A percentile compares a stretch with the other conserved stretches of the same genome.
Conservation (phyloP, 495 filamentous ascomycete species). For the Neurospora cerealis region DNA sequence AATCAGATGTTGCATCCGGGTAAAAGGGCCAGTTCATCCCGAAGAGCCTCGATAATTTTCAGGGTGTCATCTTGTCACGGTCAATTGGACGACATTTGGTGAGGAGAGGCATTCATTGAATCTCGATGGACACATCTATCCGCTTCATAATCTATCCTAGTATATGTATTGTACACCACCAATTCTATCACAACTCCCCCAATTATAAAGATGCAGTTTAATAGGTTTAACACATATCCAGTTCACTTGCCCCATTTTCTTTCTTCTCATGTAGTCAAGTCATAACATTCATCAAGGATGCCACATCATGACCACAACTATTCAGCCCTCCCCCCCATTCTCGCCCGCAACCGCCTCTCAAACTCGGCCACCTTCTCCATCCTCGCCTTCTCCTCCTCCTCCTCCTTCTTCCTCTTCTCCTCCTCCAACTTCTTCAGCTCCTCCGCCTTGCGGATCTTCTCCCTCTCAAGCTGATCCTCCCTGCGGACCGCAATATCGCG, state of each 20-base stretch:
- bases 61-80: neutral
- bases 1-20: neutral
- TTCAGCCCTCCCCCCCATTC: slow-evolving; percentile 18
- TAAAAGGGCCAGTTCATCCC: neutral
- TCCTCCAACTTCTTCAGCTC: slow-evolving; percentile 47
- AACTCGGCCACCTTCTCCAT: slow-evolving; percentile 39
- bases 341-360: slow-evolving; percentile 31
- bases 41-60: neutral
- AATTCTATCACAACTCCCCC: neutral
- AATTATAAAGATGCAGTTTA: neutral
- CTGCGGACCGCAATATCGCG: slow-evolving; percentile 87
- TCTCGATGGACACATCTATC: too few relatives aligned
- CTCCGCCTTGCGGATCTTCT: slow-evolving; percentile 53
- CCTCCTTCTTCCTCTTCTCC: slow-evolving; percentile 42
- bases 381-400: slow-evolving; percentile 19
- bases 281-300: neutral
- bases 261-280: neutral
- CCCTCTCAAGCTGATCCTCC: slow-evolving; percentile 76
- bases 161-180: neutral
- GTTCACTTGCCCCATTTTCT: neutral
- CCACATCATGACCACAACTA: slow-evolving; percentile 20
- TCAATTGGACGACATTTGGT: too few relatives aligned
- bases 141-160: neutral
- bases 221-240: neutral
- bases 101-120: too few relatives aligned